Base-by-base conservation (phyloP, 2,329 filamentous ascomycete genomes). In the Zopfia rhizophila region DNA sequence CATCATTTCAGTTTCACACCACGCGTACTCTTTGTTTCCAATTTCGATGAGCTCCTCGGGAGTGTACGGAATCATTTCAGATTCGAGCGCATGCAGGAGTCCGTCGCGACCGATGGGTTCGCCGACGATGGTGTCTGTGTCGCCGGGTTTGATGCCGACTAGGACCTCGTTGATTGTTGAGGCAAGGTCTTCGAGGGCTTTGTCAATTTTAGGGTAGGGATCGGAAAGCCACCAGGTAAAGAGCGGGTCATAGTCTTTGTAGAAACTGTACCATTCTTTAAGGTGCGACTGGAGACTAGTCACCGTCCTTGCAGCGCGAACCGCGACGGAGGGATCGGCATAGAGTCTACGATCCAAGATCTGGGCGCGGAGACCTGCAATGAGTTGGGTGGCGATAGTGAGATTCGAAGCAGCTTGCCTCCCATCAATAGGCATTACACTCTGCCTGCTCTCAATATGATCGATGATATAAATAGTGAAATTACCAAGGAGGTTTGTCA, bases 11-110 rank as follows among this genome's bases (percentile, higher is more conserved):
- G 30, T 48, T 39, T 82, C 74, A 58, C 82, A 85, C 82, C 82
- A 85, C 3, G 61, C 58, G 58, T 79, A 84, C 43, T 83, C 78
- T 17, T 71, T 68, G 33, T 79, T 67, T 3, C 76, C 81, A 17
- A 84, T 78, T 0, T 60, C 48, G 29, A 85, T 72, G 3, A 85
- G 69, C 57, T 85, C 78, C 44, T 83, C 80, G 0, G 82, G 82
- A 0, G 76, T 73, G 55, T 85, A 85, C 0, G 80, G 76, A 37
- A 85, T 82, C 74, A 82, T 78, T 61, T 85, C 82, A 1, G 77
- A 75, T 44, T 78, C 72, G 1, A 86, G 72, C 38, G 83, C 81
- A 8, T 73, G 72, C 1, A 81, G 62, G 1, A 85, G 67, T 0
- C 76, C 80, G 0, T 76, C 72, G 3, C 75, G 66, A 1, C 83